Evolutionary conservation across 371 early-diverging fungal species (phyloP).

Genomic region (Haplosporangium sp.): DNA sequence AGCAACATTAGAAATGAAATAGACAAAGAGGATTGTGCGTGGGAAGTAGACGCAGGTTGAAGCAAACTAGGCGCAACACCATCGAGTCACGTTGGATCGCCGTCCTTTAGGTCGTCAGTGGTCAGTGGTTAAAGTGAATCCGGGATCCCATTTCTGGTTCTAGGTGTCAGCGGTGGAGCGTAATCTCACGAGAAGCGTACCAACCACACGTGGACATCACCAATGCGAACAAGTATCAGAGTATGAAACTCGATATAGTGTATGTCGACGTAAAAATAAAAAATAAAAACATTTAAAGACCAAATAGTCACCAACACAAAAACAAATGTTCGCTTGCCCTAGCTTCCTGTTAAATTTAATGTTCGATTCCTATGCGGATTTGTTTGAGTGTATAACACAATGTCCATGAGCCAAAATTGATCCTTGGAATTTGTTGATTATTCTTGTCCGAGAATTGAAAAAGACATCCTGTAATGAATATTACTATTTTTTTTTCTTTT

Average conservation of each 20-base stretch:
- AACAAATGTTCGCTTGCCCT: slow-evolving; percentile 35
- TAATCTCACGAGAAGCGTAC: not conserved
- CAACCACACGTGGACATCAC: not conserved
- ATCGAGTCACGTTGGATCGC: slow-evolving; percentile 1
- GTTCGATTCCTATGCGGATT: not conserved
- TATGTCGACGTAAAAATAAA: not conserved
- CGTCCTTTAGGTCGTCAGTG: not conserved
- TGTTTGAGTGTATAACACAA: not conserved
- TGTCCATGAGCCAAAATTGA: not conserved
- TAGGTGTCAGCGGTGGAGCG: slow-evolving; percentile 6
- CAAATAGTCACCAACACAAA: slow-evolving; percentile 6
- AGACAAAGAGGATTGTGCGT: not conserved
- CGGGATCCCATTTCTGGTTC: not conserved
- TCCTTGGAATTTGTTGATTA: not conserved
- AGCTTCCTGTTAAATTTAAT: slow-evolving; percentile 6
- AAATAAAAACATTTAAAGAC: not conserved
- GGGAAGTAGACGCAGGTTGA: not conserved
- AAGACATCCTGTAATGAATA: not conserved
- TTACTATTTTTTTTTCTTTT: not conserved
- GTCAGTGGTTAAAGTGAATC: not conserved
- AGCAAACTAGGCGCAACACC: not conserved
- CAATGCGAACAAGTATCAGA: slow-evolving; percentile 23
- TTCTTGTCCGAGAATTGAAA: not conserved
- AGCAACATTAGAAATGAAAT: not conserved
- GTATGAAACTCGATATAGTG: slow-evolving; percentile 6